Evolutionary conservation across 1,284 basidiomycete genomes (phyloP), one percentile per base, ranked within the genome.

Genomic region (Cystobasidium slooffiae): DNA sequence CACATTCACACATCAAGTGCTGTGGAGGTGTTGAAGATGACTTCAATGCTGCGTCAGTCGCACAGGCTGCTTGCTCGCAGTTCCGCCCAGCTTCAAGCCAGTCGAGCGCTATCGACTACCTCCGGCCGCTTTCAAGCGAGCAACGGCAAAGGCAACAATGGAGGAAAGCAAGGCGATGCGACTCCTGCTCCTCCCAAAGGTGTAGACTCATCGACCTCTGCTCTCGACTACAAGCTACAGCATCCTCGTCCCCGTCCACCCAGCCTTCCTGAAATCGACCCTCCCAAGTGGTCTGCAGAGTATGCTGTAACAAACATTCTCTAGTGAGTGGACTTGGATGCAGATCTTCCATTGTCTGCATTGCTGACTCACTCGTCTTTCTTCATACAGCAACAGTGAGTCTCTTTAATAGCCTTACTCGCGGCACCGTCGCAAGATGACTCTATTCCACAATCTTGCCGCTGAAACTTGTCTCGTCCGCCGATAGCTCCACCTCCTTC

Each of bases 241-340:
- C 90, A 93, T 79, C 86, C 86, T 72, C 70, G 75, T 47, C 67
- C 72, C 14, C 74, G 80, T 20, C 78, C 81, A 75, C 83, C 83
- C 2, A 80, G 81, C 5, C 62, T 78, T 24, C 77, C 77, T 3
- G 64, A 68, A 43, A 77, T 77, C 41, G 77, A 78, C 39, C 77
- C 77, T 18, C 77, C 76, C 31, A 75, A 86, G n/a, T 86, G 90
- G 70, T 90, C 88, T 43, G 94, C 93, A 52, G 94, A 96, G 83
- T 94, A 97, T 83, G 92, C 93, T 52, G 94, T 97, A 37, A 94
- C 93, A 24, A 96, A 95, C 82, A 96, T 97, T 78, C 85, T 96
- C 51, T 97, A 76, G 70, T 73, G 69, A 65, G 70, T 49, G 14
- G n/a, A 5, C 9, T 14, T 31, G 18, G 4, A 41, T 43, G 37